Evolutionary conservation across 2,329 filamentous ascomycete genomes (phyloP), one percentile per base, ranked within the genome.

Genomic region (Xylaria sp.): DNA sequence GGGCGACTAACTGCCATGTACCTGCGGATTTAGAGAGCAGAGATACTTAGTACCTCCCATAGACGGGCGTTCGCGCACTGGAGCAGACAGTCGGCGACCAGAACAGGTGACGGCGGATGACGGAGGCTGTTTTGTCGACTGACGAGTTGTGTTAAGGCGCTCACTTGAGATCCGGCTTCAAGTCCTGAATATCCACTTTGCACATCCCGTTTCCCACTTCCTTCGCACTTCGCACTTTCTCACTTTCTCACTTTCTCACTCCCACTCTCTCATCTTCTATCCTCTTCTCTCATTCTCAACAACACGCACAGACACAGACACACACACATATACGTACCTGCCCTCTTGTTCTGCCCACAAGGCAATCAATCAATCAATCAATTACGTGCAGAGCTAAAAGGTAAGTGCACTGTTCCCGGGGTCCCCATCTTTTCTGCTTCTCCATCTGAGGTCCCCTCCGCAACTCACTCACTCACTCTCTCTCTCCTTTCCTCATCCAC

Each of bases 361-460:
- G 58, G 57, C 59, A 55, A 54, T 47, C 60, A 55, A 64, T 49
- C 18, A 23, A 4, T 16, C 13, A 7, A 18, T 16, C 9, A 46
- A 46, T 3, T 19, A 47, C 13, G 13, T n/a, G 13, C 10, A 47
- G 3, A 47, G 13, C 7, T 47, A 47, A 47, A 35, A 23, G 8
- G n/a, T 30, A 13, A 11, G n/a, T 50, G n/a, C 48, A 50, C 49
- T 39, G 52, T 57, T 47, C 13, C 37, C 54, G n/a, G 51, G 47
- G 39, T 59, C 58, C 52, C 60, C 62, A 59, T 63, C 58, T 63
- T 58, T 61, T 59, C 42, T 54, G 35, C 30, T 34, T 39, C 49
- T 34, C 30, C 44, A 30, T 39, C 23, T 30, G 23, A 30, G 23
- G 23, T 30, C 44, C 16, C 37, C 39, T 18, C 49, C 35, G 13